phyloP scores from a whole-genome alignment of 805 yeast genomes.

The Zygotorulaspora sp. region DNA sequence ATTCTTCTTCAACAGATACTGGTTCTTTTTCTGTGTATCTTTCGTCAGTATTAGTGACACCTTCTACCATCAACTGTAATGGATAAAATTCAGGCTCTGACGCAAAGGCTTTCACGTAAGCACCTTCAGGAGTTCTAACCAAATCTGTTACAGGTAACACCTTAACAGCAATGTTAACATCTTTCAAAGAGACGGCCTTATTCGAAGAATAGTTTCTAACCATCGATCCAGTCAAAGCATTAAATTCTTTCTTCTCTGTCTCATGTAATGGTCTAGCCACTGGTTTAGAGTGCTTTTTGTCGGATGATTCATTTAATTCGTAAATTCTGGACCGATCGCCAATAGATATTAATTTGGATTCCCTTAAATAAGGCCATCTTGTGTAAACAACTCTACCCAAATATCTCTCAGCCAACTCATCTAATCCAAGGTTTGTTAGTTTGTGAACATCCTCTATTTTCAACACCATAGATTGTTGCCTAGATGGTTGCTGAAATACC shows the following conservation, averaged over 20 bases:
- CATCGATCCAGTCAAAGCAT: conserved; percentile 39
- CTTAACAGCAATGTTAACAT: conserved; percentile 54
- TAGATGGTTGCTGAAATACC: conserved; percentile 81
- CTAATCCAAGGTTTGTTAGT: conserved; percentile 47
- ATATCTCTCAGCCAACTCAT: conserved; percentile 61
- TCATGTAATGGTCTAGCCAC: conserved; percentile 41
- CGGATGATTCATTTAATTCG: conserved; percentile 19
- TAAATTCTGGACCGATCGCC: conserved; percentile 51
- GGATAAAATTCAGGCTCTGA: conserved; percentile 56
- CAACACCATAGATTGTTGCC: conserved; percentile 75
- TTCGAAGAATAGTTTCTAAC: conserved; percentile 42
- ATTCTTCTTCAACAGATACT: conserved; percentile 74
- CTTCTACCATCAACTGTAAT: conserved; percentile 73
- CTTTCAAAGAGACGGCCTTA: conserved; percentile 59
- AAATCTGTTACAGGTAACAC: conserved; percentile 79
- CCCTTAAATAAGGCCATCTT: conserved; percentile 88
- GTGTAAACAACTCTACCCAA: conserved; percentile 63
- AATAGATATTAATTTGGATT: conserved; percentile 65
- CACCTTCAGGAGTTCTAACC: conserved; percentile 63
- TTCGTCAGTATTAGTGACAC: conserved; percentile 65
- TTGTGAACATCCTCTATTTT: conserved; percentile 51
- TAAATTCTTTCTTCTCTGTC: conserved; percentile 46
- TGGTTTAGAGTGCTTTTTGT: conserved; percentile 32
- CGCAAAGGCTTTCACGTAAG: conserved; percentile 68
- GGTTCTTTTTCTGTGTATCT: conserved; percentile 73